A percentile compares a stretch with the other conserved stretches of the same genome.
These are phyloP conservation scores for Aleurites moluccanus DNA, from an alignment of 441 rosid genomes.

Conservation along the genomic window DNA sequence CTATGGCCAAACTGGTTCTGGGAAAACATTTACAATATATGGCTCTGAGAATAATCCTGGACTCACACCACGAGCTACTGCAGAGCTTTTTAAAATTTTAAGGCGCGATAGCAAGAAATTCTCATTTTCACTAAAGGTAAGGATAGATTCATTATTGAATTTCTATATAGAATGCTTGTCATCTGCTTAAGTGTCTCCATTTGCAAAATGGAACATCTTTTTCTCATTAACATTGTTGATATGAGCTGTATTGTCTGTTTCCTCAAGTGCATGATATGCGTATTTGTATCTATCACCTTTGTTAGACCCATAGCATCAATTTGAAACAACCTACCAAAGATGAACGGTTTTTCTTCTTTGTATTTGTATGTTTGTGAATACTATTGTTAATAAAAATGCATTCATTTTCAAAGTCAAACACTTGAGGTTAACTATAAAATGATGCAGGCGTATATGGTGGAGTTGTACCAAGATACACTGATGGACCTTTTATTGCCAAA, in stretches of 20 bases:
- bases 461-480: constrained; percentile 92
- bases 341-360: not conserved
- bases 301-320: not conserved
- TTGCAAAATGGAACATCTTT: not conserved
- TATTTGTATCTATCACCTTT: not conserved
- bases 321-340: not conserved
- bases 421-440: constrained; percentile 19
- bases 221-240: not conserved
- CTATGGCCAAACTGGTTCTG: constrained; percentile 98
- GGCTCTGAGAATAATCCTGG: constrained; percentile 77
- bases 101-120: constrained; percentile 74
- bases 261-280: not conserved
- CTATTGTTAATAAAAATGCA: not conserved
- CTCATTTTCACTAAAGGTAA: constrained; percentile 79
- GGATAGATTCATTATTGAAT: not conserved
- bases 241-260: not conserved
- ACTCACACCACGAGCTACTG: constrained; percentile 80
- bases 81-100: constrained; percentile 75
- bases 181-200: not conserved
- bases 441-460: constrained; percentile 91
- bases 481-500: constrained; percentile 81
- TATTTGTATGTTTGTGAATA: not conserved
- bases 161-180: not conserved
- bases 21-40: constrained; percentile 92
- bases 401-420: not conserved